Percentiles rank a stretch among this genome's conserved stretches.
phyloP scores from a whole-genome alignment of 2,329 filamentous ascomycete species.

The Aspergillaceae sp. region DNA sequence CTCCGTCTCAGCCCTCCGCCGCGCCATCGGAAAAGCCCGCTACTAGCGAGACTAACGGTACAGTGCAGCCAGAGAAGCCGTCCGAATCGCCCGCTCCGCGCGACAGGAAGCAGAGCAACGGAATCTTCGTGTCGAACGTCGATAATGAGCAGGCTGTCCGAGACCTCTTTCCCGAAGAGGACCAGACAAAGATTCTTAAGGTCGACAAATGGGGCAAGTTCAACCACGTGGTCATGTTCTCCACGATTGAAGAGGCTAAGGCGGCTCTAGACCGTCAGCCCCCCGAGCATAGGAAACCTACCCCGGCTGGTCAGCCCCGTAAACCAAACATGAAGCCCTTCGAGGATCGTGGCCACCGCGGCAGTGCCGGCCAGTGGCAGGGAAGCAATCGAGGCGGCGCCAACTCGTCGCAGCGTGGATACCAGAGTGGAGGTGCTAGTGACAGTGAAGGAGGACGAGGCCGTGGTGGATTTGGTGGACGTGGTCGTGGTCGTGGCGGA shows the following conservation, averaged over 20 bases:
- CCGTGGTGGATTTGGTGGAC: conserved; percentile 37
- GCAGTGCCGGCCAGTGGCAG: conserved; percentile 50
- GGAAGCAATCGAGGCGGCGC: conserved; percentile 50
- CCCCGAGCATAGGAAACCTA: conserved; percentile 65
- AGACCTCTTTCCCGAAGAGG: conserved; percentile 73
- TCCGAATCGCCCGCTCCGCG: conserved; percentile 44
- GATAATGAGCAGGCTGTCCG: conserved; percentile 74
- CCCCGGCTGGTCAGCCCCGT: conserved; percentile 59
- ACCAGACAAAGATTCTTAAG: conserved; percentile 69
- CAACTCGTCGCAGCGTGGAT: conserved; percentile 61
- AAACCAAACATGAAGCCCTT: conserved; percentile 79
- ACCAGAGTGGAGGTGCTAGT: conserved; percentile 75
- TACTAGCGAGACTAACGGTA: conserved; percentile 46
- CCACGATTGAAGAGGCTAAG: conserved; percentile 69
- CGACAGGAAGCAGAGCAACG: conserved; percentile 62
- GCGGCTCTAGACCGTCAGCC: conserved; percentile 66
- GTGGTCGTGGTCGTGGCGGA: conserved; percentile 47
- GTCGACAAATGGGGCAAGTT: conserved; percentile 61
- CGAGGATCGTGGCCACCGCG: conserved; percentile 54
- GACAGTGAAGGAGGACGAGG: conserved; percentile 58
- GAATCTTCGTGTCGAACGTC: conserved; percentile 82
- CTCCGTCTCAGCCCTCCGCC: conserved; percentile 34
- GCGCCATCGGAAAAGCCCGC: conserved; percentile 42
- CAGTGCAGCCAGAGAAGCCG: conserved; percentile 37
- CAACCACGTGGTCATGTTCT: conserved; percentile 76